phyloP scores from a whole-genome alignment of 441 rosid genomes.

The Corymbia calophylla region DNA sequence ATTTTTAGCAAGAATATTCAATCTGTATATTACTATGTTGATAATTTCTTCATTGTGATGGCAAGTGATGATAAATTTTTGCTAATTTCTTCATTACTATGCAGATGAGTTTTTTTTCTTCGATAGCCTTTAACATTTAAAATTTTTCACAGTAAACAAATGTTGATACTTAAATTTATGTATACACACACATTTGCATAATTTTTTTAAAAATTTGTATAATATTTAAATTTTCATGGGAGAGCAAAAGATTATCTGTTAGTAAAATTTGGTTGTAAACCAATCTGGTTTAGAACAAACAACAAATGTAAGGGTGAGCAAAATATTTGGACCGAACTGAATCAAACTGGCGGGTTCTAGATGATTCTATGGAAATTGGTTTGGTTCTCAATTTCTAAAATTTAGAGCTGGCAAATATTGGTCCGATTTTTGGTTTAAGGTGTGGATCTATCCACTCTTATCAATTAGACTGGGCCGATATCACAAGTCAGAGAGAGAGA shows the following conservation, averaged over 20 bases:
- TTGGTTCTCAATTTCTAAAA: fast-evolving
- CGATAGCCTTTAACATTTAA: neutral
- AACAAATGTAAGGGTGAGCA: neutral
- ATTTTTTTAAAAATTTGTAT: neutral
- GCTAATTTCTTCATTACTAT: too few relatives aligned
- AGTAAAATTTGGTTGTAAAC: neutral
- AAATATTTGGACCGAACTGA: fast-evolving
- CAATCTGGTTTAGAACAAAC: neutral
- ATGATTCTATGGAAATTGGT: fast-evolving
- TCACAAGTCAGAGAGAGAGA: neutral
- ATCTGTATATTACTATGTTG: too few relatives aligned
- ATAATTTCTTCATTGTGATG: too few relatives aligned
- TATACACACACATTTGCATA: neutral
- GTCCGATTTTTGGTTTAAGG: fast-evolving
- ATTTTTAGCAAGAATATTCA: too few relatives aligned
- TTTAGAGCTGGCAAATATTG: fast-evolving
- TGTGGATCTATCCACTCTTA: neutral
- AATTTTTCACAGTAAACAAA: fast-evolving
- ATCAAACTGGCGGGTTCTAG: fast-evolving
- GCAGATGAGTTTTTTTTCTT: neutral
- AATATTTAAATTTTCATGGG: neutral
- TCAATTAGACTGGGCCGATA: neutral
- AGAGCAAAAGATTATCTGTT: neutral
- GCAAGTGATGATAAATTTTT: neutral
- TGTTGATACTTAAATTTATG: neutral